phyloP scores from a whole-genome alignment of 1,139 yeast species.

The Candida pseudoviswanathii region DNA sequence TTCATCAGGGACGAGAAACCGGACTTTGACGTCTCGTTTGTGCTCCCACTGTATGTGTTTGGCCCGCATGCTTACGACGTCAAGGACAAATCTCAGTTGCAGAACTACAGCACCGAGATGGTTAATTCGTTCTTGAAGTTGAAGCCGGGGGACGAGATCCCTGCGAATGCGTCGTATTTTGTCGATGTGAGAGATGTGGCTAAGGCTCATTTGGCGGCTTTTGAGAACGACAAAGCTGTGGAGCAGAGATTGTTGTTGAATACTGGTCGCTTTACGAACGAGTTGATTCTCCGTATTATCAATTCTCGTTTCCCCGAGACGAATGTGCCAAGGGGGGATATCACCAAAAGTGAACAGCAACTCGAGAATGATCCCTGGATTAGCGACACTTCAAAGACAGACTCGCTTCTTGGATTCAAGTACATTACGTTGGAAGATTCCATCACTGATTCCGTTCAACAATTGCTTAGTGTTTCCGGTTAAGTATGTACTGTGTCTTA shows the following conservation, averaged over 20 bases:
- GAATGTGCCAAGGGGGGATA: slow-evolving; percentile 14
- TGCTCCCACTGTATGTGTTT: slow-evolving; percentile 38
- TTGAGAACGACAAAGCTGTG: slow-evolving; percentile 27
- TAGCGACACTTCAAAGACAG: slow-evolving; percentile 24
- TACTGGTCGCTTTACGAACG: slow-evolving; percentile 27
- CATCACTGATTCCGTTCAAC: slow-evolving; percentile 40
- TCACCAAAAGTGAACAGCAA: slow-evolving; percentile 7
- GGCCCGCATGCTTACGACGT: slow-evolving; percentile 44
- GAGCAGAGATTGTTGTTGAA: slow-evolving; percentile 31
- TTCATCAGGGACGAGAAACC: slow-evolving; percentile 37
- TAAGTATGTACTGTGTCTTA: too few relatives aligned
- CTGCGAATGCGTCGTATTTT: slow-evolving; percentile 20
- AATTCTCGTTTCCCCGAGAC: slow-evolving; percentile 22
- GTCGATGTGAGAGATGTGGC: slow-evolving; percentile 60
- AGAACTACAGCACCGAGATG: slow-evolving; percentile 33
- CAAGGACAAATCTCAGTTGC: slow-evolving; percentile 25
- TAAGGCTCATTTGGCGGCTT: slow-evolving; percentile 48
- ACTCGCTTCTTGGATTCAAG: slow-evolving; percentile 30
- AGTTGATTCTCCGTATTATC: slow-evolving; percentile 24
- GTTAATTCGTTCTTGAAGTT: slow-evolving; percentile 25
- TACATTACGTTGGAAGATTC: slow-evolving; percentile 36
- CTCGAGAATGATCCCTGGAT: background rate
- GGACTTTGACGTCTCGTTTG: slow-evolving; percentile 26
- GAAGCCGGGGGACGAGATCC: slow-evolving; percentile 18
- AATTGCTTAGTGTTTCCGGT: slow-evolving; percentile 25